These are phyloP conservation scores for Puccinia novopanici DNA, from an alignment of 1,284 basidiomycete genomes.

Conservation along the genomic window DNA sequence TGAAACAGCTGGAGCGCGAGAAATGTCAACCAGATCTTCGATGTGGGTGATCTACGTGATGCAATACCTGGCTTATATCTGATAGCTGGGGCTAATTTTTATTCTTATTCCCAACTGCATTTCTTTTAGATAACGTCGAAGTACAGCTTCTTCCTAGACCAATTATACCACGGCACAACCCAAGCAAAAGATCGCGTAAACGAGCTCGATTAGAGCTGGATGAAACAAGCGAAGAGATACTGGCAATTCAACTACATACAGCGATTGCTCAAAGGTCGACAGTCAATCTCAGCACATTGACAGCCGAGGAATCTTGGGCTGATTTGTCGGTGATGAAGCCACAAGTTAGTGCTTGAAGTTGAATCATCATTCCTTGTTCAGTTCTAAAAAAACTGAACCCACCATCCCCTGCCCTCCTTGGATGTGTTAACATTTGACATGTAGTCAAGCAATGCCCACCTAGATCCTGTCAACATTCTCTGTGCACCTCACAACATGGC, in stretches of 20 bases:
- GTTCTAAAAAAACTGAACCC: constrained; percentile 8
- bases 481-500: constrained; percentile 9
- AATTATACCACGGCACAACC: constrained; percentile 38
- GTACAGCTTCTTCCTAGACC: constrained; percentile 46
- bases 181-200: constrained; percentile 30
- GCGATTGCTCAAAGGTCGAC: constrained; percentile 43
- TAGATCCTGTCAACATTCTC: constrained; percentile 41
- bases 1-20: constrained; percentile 45
- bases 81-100: not conserved
- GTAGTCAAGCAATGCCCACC: constrained; percentile 23
- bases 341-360: constrained; percentile 39
- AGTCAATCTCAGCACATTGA: constrained; percentile 37
- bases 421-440: not conserved
- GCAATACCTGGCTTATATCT: not conserved
- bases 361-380: not conserved
- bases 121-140: constrained; percentile 50
- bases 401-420: not conserved
- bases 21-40: constrained; percentile 46
- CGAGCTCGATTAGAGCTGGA: constrained; percentile 37
- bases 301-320: constrained; percentile 42
- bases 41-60: constrained; percentile 22
- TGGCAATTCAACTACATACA: constrained; percentile 40
- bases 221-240: constrained; percentile 37
- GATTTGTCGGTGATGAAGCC: constrained; percentile 49
- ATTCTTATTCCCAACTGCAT: not conserved